These are phyloP conservation scores for Candida sonorensis DNA, from an alignment of 805 yeast species.

Conservation along the genomic window DNA sequence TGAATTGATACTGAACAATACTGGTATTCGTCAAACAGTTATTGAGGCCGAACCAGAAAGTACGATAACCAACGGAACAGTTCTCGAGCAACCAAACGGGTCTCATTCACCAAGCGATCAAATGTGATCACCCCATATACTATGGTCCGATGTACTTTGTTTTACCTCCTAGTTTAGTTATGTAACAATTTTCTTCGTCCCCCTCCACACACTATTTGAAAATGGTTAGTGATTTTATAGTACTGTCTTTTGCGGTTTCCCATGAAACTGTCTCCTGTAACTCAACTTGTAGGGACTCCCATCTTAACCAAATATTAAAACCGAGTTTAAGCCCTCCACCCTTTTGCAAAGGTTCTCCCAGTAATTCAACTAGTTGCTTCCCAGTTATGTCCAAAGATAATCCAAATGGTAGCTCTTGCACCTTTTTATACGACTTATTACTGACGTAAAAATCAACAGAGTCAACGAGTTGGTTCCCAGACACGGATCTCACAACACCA, in stretches of 20 bases:
- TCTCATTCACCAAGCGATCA: too few species aligned
- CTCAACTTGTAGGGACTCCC: conserved; percentile 30
- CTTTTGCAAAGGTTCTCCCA: conserved; percentile 36
- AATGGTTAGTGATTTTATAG: conserved; percentile 26
- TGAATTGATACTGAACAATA: not conserved
- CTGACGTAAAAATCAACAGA: conserved; percentile 29
- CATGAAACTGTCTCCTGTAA: conserved; percentile 31
- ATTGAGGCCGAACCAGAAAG: not conserved
- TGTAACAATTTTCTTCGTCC: too few species aligned
- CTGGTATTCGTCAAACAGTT: not conserved
- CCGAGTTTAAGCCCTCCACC: conserved; percentile 31
- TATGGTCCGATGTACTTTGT: too few species aligned
- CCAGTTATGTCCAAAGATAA: conserved; percentile 17
- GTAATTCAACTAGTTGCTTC: conserved; percentile 21
- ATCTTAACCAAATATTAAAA: conserved; percentile 35
- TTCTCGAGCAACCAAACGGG: not conserved
- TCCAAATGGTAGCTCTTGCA: conserved; percentile 1
- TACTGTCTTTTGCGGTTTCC: conserved; percentile 17
- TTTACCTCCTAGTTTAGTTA: too few species aligned
- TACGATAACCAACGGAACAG: too few species aligned
- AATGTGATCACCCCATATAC: too few species aligned
- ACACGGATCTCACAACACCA: too few species aligned
- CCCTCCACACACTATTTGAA: too few species aligned
- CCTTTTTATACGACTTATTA: conserved; percentile 13
- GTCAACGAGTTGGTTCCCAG: too few species aligned